These are phyloP conservation scores for Lophiostoma macrostomum DNA, from an alignment of 495 filamentous ascomycete genomes.

Conservation along the genomic window DNA sequence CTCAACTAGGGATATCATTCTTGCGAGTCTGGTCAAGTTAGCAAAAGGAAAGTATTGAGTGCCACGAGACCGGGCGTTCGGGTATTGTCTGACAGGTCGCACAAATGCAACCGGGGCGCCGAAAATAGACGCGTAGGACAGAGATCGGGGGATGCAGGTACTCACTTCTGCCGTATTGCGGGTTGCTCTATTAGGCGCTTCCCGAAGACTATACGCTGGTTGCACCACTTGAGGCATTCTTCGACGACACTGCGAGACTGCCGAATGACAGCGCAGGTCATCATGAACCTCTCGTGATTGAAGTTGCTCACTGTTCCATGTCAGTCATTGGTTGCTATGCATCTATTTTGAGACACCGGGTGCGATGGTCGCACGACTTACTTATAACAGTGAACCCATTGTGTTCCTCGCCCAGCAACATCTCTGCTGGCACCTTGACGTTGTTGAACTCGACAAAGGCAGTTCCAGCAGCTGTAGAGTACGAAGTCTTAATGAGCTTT, in stretches of 20 bases:
- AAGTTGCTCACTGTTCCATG: slow-evolving; percentile 32
- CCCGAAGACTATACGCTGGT: slow-evolving; percentile 82
- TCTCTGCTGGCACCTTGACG: slow-evolving; percentile 76
- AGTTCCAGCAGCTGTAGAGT: slow-evolving; percentile 75
- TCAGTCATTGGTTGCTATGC: slow-evolving; percentile 45
- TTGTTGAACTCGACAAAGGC: slow-evolving; percentile 82
- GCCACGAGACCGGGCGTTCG: no score
- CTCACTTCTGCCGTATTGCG: slow-evolving; percentile 76
- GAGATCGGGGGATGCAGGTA: no score
- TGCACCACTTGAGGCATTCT: slow-evolving; percentile 85
- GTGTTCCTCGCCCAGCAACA: slow-evolving; percentile 79
- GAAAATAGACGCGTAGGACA: no score
- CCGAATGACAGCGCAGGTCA: slow-evolving; percentile 59
- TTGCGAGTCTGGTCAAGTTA: slow-evolving; percentile 68
- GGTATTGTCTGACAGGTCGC: background rate
- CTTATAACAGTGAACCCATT: slow-evolving; percentile 85
- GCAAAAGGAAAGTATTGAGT: no score
- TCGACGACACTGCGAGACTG: slow-evolving; percentile 68
- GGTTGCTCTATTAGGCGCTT: slow-evolving; percentile 81
- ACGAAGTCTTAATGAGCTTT: slow-evolving; percentile 79
- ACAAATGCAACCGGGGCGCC: no score
- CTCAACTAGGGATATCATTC: slow-evolving; percentile 81
- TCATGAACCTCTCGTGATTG: slow-evolving; percentile 42
- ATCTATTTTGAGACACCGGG: no score
- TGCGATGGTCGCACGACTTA: no score